A percentile compares a stretch with the other conserved stretches of the same genome.
These are phyloP conservation scores for Arthonia radiata DNA, from an alignment of 495 filamentous ascomycete species.

Conservation along the genomic window DNA sequence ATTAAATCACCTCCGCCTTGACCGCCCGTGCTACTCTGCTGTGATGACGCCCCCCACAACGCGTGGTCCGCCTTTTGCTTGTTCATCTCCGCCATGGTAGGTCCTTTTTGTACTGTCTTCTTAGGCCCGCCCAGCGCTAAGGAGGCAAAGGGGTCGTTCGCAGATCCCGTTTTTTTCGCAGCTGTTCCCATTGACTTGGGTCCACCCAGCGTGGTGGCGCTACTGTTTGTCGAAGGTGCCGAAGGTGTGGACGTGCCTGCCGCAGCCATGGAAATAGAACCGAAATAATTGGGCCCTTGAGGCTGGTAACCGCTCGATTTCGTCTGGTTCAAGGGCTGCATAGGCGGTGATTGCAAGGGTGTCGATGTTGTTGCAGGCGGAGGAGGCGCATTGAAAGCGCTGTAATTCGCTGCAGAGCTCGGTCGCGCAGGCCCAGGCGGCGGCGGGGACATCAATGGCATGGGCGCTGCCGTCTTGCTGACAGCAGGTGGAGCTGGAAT, in stretches of 20 bases:
- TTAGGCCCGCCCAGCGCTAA: constrained; percentile 64
- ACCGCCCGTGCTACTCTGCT: too few species aligned
- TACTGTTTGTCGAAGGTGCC: constrained; percentile 7
- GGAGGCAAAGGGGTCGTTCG: constrained; percentile 66
- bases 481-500: constrained; percentile 16
- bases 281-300: constrained; percentile 40
- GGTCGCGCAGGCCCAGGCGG: constrained; percentile 28
- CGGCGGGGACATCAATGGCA: constrained; percentile 14
- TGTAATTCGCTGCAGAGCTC: constrained; percentile 38
- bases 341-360: too few species aligned
- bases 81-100: constrained; percentile 68
- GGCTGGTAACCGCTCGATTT: too few species aligned
- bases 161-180: constrained; percentile 27
- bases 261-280: constrained; percentile 13
- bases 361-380: constrained; percentile 56
- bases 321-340: too few species aligned
- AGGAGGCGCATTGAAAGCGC: constrained; percentile 50
- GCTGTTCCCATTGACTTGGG: constrained; percentile 19
- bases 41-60: constrained; percentile 88
- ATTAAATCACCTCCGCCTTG: too few species aligned
- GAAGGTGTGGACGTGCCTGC: constrained; percentile 9
- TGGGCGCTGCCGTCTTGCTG: constrained; percentile 17
- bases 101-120: constrained; percentile 48
- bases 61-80: constrained; percentile 88
- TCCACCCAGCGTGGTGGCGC: too few species aligned